Base-by-base conservation (phyloP, 2,329 filamentous ascomycete genomes). In the Fusarium foetens region DNA sequence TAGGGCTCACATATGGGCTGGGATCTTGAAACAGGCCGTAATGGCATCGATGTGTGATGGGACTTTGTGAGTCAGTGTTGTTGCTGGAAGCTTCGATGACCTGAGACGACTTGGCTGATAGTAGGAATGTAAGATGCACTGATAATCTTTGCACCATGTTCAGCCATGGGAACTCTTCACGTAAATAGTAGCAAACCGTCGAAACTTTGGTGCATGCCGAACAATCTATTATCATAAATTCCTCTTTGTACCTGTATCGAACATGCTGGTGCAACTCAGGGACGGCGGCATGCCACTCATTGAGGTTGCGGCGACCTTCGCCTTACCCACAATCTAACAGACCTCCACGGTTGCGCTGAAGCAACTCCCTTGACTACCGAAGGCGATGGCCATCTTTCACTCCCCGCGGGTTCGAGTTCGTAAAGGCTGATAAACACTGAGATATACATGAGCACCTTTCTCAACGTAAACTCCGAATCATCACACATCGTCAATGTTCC, bases 341-440 rank as follows among this genome's bases (percentile, higher is more conserved):
- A 72, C 25, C 65, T 70, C 31, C 68, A 70, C 6, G 80, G 79
- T 27, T 73, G 77, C 10, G 78, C 76, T 17, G 79, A 76, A 11
- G 75, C 75, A 5, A 73, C 67, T 19, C 79, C 79, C 27, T 70
- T 75, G 6, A 71, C 27, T 27, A 77, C 69, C 27, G 71, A 71
- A 2, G 79, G 76, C 10, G 67, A 57, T 6, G 65, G 63, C 81
- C 80, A 83, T 10, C 59, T 64, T 8, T 72, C 54, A 17, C 77
- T 78, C 10, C 73, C 70, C 1, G 75, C 75, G 3, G 82, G 78
- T 49, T 75, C 64, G 29, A 84, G 77, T 25, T 83, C 80, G 60
- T 83, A 84, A 31, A 83, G 76, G 0, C 80, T 78, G 36, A 83
- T 68, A 19, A 84, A 77, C 19, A 79, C 72, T 0, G 81, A 77